These are phyloP conservation scores for Penicillium paradoxum DNA, from an alignment of 495 filamentous ascomycete species.

Conservation along the genomic window DNA sequence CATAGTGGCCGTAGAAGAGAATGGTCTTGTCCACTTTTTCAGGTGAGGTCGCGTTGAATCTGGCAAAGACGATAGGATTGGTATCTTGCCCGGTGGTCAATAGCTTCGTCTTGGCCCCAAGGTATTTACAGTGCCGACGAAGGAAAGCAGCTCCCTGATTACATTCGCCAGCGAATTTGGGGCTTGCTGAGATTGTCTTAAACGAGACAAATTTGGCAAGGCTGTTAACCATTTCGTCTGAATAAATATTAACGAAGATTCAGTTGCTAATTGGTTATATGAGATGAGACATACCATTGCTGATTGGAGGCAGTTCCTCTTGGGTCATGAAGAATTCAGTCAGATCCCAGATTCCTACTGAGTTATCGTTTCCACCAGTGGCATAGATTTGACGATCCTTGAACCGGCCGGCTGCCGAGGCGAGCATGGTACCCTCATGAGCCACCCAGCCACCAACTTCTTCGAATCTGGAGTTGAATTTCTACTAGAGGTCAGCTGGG, in stretches of 20 bases:
- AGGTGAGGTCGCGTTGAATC: slow-evolving; percentile 60
- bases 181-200: slow-evolving; percentile 81
- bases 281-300: slow-evolving; percentile 45
- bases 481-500: slow-evolving; percentile 35
- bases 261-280: background rate
- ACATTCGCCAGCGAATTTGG: slow-evolving; percentile 82
- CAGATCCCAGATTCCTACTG: slow-evolving; percentile 83
- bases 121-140: slow-evolving; percentile 78
- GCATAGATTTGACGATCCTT: slow-evolving; percentile 72
- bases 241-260: slow-evolving; percentile 7
- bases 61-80: slow-evolving; percentile 87
- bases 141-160: slow-evolving; percentile 88
- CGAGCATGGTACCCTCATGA: slow-evolving; percentile 78
- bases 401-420: slow-evolving; percentile 69
- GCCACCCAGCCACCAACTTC: slow-evolving; percentile 77
- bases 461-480: slow-evolving; percentile 86
- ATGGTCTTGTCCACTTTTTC: slow-evolving; percentile 72
- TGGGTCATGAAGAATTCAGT: slow-evolving; percentile 47
- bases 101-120: slow-evolving; percentile 84
- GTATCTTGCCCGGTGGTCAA: slow-evolving; percentile 66
- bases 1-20: slow-evolving; percentile 97
- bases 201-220: slow-evolving; percentile 82
- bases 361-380: slow-evolving; percentile 92
- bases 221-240: slow-evolving; percentile 75
- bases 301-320: slow-evolving; percentile 46